Percentiles rank a stretch among this genome's conserved stretches.
Conservation (phyloP, 495 filamentous ascomycete genomes). For the Hyaloscypha finlandica region DNA sequence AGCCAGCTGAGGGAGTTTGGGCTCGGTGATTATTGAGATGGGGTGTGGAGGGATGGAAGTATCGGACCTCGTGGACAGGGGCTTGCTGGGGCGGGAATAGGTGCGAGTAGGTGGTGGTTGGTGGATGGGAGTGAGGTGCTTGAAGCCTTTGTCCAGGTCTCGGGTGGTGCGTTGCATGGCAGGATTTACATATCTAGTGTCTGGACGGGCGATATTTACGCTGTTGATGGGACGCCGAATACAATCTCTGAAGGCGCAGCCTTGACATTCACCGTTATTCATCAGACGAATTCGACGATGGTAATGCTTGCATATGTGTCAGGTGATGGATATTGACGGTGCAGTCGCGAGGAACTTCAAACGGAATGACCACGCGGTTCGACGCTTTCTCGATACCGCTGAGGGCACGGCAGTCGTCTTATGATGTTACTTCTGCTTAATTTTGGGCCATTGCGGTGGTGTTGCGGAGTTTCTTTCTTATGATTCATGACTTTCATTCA, state of each 20-base stretch:
- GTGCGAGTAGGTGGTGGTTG: neutral
- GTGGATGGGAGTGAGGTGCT: conserved; percentile 2
- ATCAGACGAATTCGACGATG: neutral
- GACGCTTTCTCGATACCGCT: neutral
- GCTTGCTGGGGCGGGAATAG: neutral
- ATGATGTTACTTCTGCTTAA: conserved; percentile 1
- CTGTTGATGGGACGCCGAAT: conserved; percentile 10
- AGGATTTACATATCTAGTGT: neutral
- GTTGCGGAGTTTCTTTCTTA: neutral
- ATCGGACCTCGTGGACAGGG: neutral
- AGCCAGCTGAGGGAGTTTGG: conserved; percentile 8
- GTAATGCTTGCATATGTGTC: conserved; percentile 11
- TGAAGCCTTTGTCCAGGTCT: conserved; percentile 4
- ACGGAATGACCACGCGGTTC: neutral
- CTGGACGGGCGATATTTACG: conserved; percentile 6
- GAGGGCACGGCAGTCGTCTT: conserved; percentile 1
- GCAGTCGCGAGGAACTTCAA: conserved; percentile 9
- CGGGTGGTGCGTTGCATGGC: conserved; percentile 6
- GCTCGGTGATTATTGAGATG: conserved; percentile 7
- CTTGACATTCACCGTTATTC: neutral
- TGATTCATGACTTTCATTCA: too few relatives aligned
- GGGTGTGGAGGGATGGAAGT: conserved; percentile 2
- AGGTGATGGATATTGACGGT: conserved; percentile 5
- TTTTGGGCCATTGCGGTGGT: neutral
- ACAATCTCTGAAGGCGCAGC: neutral